Evolutionary conservation across 805 yeast species (phyloP), one percentile per base, ranked within the genome.

Genomic region (Candida ficus): DNA sequence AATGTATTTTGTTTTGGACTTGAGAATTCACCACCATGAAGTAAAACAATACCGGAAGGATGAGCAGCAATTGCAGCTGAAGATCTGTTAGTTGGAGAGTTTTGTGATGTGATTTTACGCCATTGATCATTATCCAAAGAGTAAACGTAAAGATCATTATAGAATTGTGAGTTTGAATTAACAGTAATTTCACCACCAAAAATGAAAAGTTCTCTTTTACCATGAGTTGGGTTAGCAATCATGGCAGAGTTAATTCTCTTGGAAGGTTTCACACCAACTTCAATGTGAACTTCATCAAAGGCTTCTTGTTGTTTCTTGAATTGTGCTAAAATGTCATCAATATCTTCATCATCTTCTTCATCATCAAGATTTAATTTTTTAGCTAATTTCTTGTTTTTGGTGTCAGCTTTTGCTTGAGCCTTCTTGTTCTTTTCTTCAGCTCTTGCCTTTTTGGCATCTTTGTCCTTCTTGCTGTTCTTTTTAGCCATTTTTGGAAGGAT

Each of bases 21-120:
- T 2, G 96, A 86, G 53, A 93, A 91, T 63, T 91, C 99, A 54
- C 99, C 99, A 37, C 98, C 99, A 64, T 88, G 93, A 69, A 91
- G 63, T 44, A 91, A 60, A 21, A 87, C 74, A 2, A 90, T 67
- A 10, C 98, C 98, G 2, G 89, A 78, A 1, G 96, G 95, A 62
- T 91, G 98, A 1, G 86, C 82, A 46, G 90, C 81, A 87, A 90
- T 85, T 1, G 95, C 85, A 51, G 95, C 96, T 0, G 96, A 88
- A 0, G 95, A 85, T 47, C 99, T 68, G 1, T 96, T 96, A 57
- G 90, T 75, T 13, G 99, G 99, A 0, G 95, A 63, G 57, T 91
- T 91, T 52, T 84, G 85, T 2, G 96, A 87, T 3, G 81, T 67
- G 49, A 80, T 74, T 44, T 72, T 73, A 45, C 88, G 75, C 99